Evolutionary conservation across 2,329 filamentous ascomycete species (phyloP), one percentile per base, ranked within the genome.

Genomic region (Monilinia vaccinii-corymbosi): DNA sequence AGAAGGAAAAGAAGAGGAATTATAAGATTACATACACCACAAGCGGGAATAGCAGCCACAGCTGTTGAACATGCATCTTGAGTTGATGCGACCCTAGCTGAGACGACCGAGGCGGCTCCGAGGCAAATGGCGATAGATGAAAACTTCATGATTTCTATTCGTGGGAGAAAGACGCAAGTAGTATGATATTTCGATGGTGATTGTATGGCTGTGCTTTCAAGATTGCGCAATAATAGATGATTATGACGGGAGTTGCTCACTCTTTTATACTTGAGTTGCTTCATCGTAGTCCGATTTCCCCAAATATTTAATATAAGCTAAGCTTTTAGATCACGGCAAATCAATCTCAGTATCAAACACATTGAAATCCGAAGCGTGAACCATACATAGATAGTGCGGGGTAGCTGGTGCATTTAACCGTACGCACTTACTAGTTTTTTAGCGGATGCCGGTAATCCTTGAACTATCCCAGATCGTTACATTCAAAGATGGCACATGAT

Each of bases 41-140:
- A 58, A 9, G 28, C 7, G 25, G 56, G 56, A 2, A 58, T 28
- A 6, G 46, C 46, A 13, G 47, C 25, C 2, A 58, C 47, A 21
- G 56, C 56, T 34, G 47, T 13, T 42, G 21, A 25, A 11, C 56
- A 58, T n/a, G 56, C 46, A 47, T 42, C 31, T 51, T 58, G 56
- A 45, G 56, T 47, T 25, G 56, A 58, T 3, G 34, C 56, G 25
- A 58, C 1, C 16, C n/a, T n/a, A n/a, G n/a, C n/a, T n/a, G n/a
- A n/a, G n/a, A 44, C 56, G 25, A 58, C 1, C 16, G 44, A 40
- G 23, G 36, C 47, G 25, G 46, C 56, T 23, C 56, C 46, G 28
- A 58, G 47, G n/a, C 11, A 4, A n/a, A 58, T 42, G 32, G 56
- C 56, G 21, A 44, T 13, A 18, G 52, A 34, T 42, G 36, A 42